These are phyloP conservation scores for Lachnellula occidentalis DNA, from an alignment of 2,329 filamentous ascomycete genomes.

Conservation along the genomic window DNA sequence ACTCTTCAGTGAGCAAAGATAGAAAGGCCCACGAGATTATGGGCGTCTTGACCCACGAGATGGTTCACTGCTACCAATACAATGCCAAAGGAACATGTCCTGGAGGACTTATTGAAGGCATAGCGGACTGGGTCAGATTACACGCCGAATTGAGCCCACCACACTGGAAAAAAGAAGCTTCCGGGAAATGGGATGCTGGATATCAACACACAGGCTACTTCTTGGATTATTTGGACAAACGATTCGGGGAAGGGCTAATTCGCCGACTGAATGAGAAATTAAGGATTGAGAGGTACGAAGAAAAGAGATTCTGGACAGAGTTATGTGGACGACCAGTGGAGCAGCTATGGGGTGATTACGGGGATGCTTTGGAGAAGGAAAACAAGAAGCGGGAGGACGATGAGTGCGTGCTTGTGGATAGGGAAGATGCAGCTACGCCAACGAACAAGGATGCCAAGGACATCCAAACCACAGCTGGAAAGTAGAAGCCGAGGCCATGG, in stretches of 20 bases:
- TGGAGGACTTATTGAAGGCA: conserved; percentile 79
- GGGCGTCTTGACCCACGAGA: conserved; percentile 84
- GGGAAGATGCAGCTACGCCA: conserved; percentile 17
- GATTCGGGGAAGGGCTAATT: conserved; percentile 55
- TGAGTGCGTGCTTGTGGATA: conserved; percentile 29
- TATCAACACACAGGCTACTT: conserved; percentile 94
- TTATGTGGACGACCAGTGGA: conserved; percentile 62
- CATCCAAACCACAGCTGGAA: background rate
- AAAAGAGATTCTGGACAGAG: conserved; percentile 60
- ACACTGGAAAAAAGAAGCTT: conserved; percentile 64
- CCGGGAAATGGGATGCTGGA: conserved; percentile 73
- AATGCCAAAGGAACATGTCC: conserved; percentile 58
- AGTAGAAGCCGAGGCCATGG: background rate
- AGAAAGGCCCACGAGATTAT: conserved; percentile 58
- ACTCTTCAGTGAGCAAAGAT: conserved; percentile 36
- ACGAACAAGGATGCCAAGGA: background rate
- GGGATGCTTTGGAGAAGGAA: conserved; percentile 30
- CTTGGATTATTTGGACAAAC: conserved; percentile 73
- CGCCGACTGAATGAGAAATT: conserved; percentile 63
- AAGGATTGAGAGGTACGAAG: conserved; percentile 56
- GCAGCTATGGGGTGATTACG: conserved; percentile 72
- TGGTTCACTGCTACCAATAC: conserved; percentile 92
- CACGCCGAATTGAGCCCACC: conserved; percentile 67
- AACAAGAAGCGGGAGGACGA: conserved; percentile 23
- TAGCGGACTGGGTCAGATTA: conserved; percentile 89